Evolutionary conservation across 192 early-diverging fungal species (phyloP).

Genomic region (Linnemannia hyalina): DNA sequence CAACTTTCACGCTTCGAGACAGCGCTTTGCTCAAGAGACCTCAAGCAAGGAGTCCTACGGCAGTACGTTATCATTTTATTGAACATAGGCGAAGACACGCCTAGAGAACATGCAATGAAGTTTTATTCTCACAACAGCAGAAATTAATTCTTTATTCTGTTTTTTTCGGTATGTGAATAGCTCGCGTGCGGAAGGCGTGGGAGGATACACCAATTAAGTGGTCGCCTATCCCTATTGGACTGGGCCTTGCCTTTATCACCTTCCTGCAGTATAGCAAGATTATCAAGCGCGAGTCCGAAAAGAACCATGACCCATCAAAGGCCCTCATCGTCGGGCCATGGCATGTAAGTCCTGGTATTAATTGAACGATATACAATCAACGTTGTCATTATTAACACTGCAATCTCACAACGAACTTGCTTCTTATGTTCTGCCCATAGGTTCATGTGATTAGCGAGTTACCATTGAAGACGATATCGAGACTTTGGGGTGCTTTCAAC

Average conservation of each 20-base stretch:
- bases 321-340: conserved; percentile 85
- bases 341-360: conserved; percentile 60
- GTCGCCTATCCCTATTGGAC: conserved; percentile 81
- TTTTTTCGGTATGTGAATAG: conserved; percentile 14
- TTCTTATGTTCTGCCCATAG: conserved; percentile 45
- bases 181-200: conserved; percentile 59
- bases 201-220: conserved; percentile 67
- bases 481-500: conserved; percentile 93
- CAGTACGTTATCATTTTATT: conserved; percentile 9
- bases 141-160: neutral
- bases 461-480: conserved; percentile 91
- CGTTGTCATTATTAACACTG: neutral
- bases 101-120: neutral
- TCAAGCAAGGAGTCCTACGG: conserved; percentile 25
- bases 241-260: conserved; percentile 81
- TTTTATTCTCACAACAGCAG: no score
- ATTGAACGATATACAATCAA: neutral
- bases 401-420: neutral
- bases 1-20: conserved; percentile 40
- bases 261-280: conserved; percentile 74
- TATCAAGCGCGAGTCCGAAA: conserved; percentile 55
- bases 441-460: conserved; percentile 88
- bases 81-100: neutral
- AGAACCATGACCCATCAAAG: conserved; percentile 46
- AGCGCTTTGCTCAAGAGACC: conserved; percentile 13